Evolutionary conservation across 1,139 yeast genomes (phyloP).

Genomic region (Groenewaldozyma auringiensis): DNA sequence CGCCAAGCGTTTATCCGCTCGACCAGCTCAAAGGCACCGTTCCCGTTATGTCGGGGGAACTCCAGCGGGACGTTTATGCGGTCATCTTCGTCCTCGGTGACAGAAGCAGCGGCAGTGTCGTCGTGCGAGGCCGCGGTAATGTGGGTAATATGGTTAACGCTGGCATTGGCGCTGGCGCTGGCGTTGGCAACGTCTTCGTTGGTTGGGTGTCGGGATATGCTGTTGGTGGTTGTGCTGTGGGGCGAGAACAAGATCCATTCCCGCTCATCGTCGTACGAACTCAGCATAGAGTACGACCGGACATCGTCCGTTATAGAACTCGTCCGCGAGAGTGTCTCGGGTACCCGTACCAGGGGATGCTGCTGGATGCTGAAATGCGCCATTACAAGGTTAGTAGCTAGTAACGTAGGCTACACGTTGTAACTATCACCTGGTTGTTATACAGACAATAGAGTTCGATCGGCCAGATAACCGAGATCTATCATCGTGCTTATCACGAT

Average conservation of each 20-base stretch:
- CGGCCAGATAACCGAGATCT: too few species aligned
- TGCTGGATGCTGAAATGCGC: slow-evolving; percentile 9
- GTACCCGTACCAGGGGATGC: slow-evolving; percentile 12
- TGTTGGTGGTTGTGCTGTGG: slow-evolving; percentile 11
- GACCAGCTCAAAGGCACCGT: slow-evolving; percentile 25
- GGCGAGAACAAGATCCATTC: slow-evolving; percentile 30
- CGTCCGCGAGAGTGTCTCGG: not conserved
- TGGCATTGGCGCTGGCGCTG: slow-evolving; percentile 1
- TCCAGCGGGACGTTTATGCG: slow-evolving; percentile 26
- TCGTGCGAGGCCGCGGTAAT: not conserved
- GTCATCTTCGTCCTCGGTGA: too few species aligned
- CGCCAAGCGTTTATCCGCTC: slow-evolving; percentile 36
- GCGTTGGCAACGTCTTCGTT: slow-evolving; percentile 2
- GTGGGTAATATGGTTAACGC: not conserved
- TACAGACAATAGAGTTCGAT: too few species aligned
- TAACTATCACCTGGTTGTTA: too few species aligned
- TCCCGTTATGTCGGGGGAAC: slow-evolving; percentile 32
- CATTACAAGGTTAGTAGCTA: slow-evolving; percentile 4
- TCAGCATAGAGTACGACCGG: slow-evolving; percentile 3
- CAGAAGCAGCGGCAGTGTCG: not conserved
- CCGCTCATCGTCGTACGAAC: slow-evolving; percentile 12
- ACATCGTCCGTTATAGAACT: not conserved
- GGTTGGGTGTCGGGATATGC: slow-evolving; percentile 3
- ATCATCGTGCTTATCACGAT: too few species aligned
- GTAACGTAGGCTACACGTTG: too few species aligned